Percentiles rank a stretch among this genome's conserved stretches.
Evolutionary conservation across 106 monocot species (phyloP).

Genomic region (Vanilla planifolia): DNA sequence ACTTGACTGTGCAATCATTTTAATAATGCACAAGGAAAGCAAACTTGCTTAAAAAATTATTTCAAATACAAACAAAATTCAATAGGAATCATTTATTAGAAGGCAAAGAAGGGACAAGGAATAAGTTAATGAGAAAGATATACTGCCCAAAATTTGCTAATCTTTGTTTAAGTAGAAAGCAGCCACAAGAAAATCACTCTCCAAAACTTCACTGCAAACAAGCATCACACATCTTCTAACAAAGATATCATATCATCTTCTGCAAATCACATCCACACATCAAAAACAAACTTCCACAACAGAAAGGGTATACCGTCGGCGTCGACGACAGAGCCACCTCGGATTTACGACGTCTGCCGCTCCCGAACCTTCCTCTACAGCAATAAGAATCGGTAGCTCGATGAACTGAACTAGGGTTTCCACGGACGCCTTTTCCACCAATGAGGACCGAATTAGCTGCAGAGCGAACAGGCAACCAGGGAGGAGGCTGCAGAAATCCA

Average conservation of each 20-base stretch:
- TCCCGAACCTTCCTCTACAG: neutral
- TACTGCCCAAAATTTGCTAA: neutral
- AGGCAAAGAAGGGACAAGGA: too few relatives aligned
- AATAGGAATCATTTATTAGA: too few relatives aligned
- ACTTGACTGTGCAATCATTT: too few relatives aligned
- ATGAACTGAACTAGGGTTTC: neutral
- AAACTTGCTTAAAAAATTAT: too few relatives aligned
- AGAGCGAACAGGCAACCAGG: neutral
- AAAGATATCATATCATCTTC: too few relatives aligned
- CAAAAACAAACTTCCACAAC: neutral
- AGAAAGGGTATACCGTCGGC: conserved; percentile 4
- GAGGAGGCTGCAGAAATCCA: conserved; percentile 3
- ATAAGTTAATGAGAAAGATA: neutral
- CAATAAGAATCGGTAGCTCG: neutral
- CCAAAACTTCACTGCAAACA: too few relatives aligned
- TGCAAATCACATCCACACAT: neutral
- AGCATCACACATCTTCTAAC: too few relatives aligned
- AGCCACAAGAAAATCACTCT: neutral
- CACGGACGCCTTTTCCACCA: neutral
- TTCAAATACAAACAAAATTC: too few relatives aligned
- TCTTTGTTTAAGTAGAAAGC: neutral
- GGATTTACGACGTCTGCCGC: neutral
- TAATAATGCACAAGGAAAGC: too few relatives aligned
- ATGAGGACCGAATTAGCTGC: neutral
- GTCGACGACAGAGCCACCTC: neutral